Evolutionary conservation across 257 asterid genomes (phyloP), one percentile per base, ranked within the genome.

Genomic region (Apocynum venetum): DNA sequence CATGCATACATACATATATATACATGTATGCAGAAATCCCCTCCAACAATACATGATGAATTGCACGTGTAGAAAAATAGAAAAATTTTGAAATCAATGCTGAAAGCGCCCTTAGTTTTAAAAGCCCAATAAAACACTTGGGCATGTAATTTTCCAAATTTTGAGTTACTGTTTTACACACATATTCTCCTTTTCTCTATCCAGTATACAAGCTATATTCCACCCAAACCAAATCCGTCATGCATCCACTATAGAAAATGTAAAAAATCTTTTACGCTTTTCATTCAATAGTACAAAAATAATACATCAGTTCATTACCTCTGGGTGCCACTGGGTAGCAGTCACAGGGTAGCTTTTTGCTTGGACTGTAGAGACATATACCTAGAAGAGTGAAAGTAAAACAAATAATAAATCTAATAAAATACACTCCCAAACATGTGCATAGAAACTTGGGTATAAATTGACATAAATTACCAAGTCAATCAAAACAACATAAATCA

Each of bases 251-350:
- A 76, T n/a, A 41, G 31, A 60, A 1, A 49, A 68, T 17, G 25
- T 36, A 60, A 51, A 53, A 8, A 57, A 57, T 12, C 10, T n/a
- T n/a, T 38, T 12, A 17, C 72, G 44, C 44, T 46, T 72, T 49
- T 47, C 49, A 40, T 52, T 43, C 49, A 61, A 44, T 64, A 44
- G n/a, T 25, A 68, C n/a, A 35, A 53, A 65, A n/a, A 20, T 51
- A 56, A 52, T 52, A 36, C 46, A 74, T 44, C 75, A 46, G 75
- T 64, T 76, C 41, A 64, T 15, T 88, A 95, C 98, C 98, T 93
- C 99, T 53, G 99, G 99, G 77, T 95, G 97, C 98, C 98, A 95
- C 79, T 93, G 99, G 81, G 90, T 86, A 79, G 91, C 98, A 80
- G 96, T 87, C 47, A 95, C 89, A 38, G 99, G 99, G 74, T 93